Conservation (phyloP, 352 stramenopile genomes). For the Pythium angustatum region DNA sequence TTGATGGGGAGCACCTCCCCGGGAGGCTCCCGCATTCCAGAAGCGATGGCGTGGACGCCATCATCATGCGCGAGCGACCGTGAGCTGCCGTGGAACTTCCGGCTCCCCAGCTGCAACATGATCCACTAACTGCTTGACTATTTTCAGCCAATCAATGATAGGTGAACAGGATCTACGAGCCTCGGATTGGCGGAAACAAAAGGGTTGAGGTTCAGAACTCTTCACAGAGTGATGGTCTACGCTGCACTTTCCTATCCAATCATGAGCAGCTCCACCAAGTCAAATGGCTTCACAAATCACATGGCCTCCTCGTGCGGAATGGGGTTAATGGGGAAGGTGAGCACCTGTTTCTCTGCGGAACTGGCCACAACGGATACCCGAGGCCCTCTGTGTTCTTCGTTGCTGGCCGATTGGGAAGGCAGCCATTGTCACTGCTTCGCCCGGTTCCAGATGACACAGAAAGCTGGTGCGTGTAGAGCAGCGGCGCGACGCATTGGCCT, state of each 20-base stretch:
- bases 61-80: not conserved
- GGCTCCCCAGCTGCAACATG: conserved; percentile 13
- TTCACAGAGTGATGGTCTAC: not conserved
- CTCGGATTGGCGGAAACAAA: not conserved
- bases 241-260: conserved; percentile 13
- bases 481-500: not conserved
- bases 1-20: no score
- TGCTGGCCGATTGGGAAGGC: conserved; percentile 2
- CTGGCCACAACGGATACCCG: conserved; percentile 7
- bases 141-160: conserved; percentile 3
- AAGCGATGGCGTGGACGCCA: no score
- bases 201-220: not conserved
- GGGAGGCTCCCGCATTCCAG: no score
- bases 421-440: not conserved
- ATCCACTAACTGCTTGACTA: not conserved
- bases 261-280: not conserved
- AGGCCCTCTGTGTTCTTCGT: conserved; percentile 4
- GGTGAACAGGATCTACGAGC: no score
- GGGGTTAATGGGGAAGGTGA: not conserved
- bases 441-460: not conserved
- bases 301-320: not conserved
- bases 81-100: conserved; percentile 8
- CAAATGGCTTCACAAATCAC: conserved; percentile 18
- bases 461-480: conserved; percentile 4
- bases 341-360: not conserved